Conservation (phyloP, 1,139 yeast species). For the Diutina sp. region DNA sequence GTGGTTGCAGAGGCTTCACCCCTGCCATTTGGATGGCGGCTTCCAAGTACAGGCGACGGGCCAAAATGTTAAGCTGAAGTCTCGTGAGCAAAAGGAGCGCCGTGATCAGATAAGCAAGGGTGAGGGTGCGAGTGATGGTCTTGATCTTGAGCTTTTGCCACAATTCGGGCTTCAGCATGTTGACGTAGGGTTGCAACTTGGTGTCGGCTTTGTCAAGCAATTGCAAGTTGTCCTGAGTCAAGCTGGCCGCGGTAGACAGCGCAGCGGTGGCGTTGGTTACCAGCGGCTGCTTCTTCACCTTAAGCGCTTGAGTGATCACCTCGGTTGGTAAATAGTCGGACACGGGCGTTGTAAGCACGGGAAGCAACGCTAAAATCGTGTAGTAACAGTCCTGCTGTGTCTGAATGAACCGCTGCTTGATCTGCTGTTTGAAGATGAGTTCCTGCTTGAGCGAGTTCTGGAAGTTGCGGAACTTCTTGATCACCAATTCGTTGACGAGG, state of each 20-base stretch:
- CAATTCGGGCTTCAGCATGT: constrained; percentile 57
- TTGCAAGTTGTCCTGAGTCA: constrained; percentile 11
- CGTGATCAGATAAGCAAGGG: constrained; percentile 58
- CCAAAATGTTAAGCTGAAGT: constrained; percentile 76
- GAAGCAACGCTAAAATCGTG: constrained; percentile 74
- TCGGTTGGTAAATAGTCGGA: constrained; percentile 60
- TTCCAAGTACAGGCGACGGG: constrained; percentile 74
- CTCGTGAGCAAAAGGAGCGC: constrained; percentile 66
- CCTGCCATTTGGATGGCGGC: constrained; percentile 60
- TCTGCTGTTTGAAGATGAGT: constrained; percentile 68
- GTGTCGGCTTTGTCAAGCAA: constrained; percentile 15
- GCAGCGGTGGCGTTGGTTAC: not conserved
- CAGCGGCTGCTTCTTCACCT: constrained; percentile 37
- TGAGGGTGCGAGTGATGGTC: constrained; percentile 61
- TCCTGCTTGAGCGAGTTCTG: constrained; percentile 64
- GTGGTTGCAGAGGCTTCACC: constrained; percentile 9
- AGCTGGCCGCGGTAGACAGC: constrained; percentile 27
- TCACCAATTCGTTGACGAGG: constrained; percentile 44
- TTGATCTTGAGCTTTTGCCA: constrained; percentile 77
- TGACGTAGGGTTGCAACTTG: constrained; percentile 19
- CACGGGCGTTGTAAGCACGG: constrained; percentile 60
- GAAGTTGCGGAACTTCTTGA: constrained; percentile 48
- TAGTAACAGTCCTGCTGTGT: constrained; percentile 86
- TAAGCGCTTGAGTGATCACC: constrained; percentile 56
- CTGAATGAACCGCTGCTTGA: constrained; percentile 56